Evolutionary conservation across 257 asterid species (phyloP), one percentile per base, ranked within the genome.

Genomic region (Cordia subcordata): DNA sequence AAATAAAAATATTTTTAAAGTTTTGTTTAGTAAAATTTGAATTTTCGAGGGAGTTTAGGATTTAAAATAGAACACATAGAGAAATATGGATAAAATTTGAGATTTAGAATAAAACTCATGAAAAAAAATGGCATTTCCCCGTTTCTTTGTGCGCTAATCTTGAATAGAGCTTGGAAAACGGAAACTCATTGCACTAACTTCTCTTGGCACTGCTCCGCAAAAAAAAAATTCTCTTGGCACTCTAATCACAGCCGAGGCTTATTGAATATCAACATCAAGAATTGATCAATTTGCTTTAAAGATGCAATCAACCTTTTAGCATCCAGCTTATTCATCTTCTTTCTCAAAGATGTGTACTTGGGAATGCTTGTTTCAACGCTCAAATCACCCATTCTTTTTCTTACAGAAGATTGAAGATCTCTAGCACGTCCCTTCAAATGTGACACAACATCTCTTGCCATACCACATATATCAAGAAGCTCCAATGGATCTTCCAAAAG

Each of bases 301-400:
- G 63, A 35, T 13, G 72, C 38, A 14, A 64, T 58, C 11, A 40
- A 49, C 56, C 44, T 73, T 55, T 54, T 64, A 33, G 58, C 61
- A 16, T 54, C 66, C 6, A n/a, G n/a, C 47, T 54, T 68, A 68
- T 68, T 73, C 68, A 64, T 68, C 64, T 72, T 67, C 67, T 63
- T 72, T 42, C 65, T 66, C 12, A 55, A 66, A 16, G 65, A 65
- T 11, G 12, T 23, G 47, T 65, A 71, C 10, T 57, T 67, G 14
- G 17, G 51, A 45, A 67, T 72, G 11, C 60, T 62, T 0, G 16
- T 13, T 40, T 67, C 70, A 11, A 62, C 47, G 42, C 47, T 42
- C 21, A 16, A 45, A 39, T 63, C 53, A 13, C 54, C 68, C 16
- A 53, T 63, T 40, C 61, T 53, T 20, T 61, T 63, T 52, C 61